These are phyloP conservation scores for Aquilaria yunnanensis DNA, from an alignment of 345 rosid genomes.

Conservation along the genomic window DNA sequence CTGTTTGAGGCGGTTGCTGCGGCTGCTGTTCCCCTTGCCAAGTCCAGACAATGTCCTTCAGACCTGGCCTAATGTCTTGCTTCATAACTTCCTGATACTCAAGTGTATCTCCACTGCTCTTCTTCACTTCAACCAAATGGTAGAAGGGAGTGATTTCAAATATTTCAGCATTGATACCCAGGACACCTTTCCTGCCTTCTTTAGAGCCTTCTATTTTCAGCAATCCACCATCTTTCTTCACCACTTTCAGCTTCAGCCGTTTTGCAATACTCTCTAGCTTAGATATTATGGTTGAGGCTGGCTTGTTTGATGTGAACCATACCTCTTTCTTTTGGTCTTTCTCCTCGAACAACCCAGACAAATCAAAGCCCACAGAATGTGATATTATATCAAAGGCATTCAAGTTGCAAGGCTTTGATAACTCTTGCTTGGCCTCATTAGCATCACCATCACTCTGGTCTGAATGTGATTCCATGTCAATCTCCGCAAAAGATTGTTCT, in stretches of 20 bases:
- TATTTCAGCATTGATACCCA: conserved; percentile 12
- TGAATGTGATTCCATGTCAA: too few species aligned
- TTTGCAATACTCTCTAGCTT: conserved; percentile 12
- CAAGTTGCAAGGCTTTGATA: conserved; percentile 5
- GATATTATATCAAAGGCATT: conserved; percentile 15
- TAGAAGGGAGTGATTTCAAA: conserved; percentile 12
- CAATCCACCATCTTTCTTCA: conserved; percentile 3
- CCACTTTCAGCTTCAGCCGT: conserved; percentile 5
- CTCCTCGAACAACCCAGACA: conserved; percentile 4
- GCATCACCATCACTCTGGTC: not conserved
- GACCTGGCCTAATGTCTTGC: conserved; percentile 12
- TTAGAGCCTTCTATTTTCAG: conserved; percentile 13
- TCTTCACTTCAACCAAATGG: conserved; percentile 14
- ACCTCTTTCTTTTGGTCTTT: conserved; percentile 1
- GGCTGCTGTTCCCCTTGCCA: conserved; percentile 10
- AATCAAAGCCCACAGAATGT: conserved; percentile 7
- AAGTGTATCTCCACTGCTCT: conserved; percentile 10
- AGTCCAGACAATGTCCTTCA: conserved; percentile 14
- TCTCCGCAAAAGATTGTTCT: too few species aligned
- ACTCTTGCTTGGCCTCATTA: conserved; percentile 10
- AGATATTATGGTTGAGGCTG: not conserved
- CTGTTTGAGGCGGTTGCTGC: not conserved
- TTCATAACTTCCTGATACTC: conserved; percentile 4
- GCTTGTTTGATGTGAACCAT: conserved; percentile 7
- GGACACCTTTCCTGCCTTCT: not conserved